These are phyloP conservation scores for Heracleum sosnowskyi DNA, from an alignment of 129 eudicot species.

Conservation along the genomic window DNA sequence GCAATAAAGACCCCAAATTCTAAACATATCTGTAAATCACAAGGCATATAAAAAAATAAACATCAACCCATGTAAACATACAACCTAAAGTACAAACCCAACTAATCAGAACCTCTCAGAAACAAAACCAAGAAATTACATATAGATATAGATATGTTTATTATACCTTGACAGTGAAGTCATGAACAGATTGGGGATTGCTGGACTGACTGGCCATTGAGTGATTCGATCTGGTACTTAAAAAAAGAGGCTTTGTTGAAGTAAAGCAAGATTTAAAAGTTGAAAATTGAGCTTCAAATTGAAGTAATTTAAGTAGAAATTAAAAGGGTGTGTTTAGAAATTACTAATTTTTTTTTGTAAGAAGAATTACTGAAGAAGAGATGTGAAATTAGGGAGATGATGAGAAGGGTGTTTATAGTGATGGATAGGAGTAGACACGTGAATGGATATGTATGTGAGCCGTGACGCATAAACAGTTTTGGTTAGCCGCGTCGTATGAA, in stretches of 20 bases:
- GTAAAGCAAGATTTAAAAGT: conserved; percentile 6
- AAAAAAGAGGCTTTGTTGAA: conserved; percentile 3
- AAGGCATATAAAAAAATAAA: neutral
- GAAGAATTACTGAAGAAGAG: conserved; percentile 20
- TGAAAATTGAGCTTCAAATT: conserved; percentile 15
- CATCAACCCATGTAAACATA: neutral
- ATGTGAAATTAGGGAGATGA: neutral
- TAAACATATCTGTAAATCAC: neutral
- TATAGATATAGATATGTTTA: neutral
- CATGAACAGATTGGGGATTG: conserved; percentile 60
- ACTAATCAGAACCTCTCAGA: neutral
- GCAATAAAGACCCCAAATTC: neutral
- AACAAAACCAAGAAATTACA: neutral
- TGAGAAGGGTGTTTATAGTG: neutral
- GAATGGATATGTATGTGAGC: neutral
- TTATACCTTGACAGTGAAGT: conserved; percentile 77
- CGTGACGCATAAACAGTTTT: neutral
- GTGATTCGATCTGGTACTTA: conserved; percentile 22
- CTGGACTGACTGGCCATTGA: conserved; percentile 62
- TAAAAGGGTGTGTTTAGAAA: conserved; percentile 18
- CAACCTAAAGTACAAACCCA: neutral
- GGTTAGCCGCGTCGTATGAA: neutral
- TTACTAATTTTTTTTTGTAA: neutral
- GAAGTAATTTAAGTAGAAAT: conserved; percentile 9
- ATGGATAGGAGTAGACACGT: neutral